These are phyloP conservation scores for Dothistroma pini DNA, from an alignment of 2,329 filamentous ascomycete genomes.

Conservation along the genomic window DNA sequence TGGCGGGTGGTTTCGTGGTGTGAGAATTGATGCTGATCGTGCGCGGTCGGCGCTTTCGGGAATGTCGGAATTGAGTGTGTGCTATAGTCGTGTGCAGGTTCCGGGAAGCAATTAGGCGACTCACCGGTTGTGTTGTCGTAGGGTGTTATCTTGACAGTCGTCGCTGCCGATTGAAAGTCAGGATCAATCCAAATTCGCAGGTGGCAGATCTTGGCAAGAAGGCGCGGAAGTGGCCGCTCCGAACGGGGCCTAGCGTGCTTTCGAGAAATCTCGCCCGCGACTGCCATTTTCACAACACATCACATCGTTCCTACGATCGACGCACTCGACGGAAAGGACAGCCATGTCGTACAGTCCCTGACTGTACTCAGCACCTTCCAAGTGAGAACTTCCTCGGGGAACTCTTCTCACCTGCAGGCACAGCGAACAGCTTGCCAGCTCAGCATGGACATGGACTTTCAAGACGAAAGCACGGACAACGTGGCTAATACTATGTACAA, in stretches of 20 bases:
- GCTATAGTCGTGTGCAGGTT: not conserved
- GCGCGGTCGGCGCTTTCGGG: not conserved
- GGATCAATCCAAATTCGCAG: not conserved
- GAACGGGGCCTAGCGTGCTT: not conserved
- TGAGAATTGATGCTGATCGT: not conserved
- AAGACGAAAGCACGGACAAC: no score
- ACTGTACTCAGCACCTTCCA: no score
- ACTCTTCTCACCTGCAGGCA: no score
- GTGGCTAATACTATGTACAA: no score
- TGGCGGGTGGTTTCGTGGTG: conserved; percentile 5
- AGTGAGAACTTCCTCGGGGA: no score
- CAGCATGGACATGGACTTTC: no score
- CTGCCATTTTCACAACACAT: not conserved
- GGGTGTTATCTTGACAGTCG: not conserved
- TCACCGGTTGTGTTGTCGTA: conserved; percentile 15
- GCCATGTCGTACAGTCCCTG: no score
- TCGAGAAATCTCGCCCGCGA: not conserved
- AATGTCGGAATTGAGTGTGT: not conserved
- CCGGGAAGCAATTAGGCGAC: conserved; percentile 1
- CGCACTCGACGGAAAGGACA: no score
- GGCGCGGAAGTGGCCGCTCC: not conserved
- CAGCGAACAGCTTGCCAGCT: no score
- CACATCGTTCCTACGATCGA: not conserved
- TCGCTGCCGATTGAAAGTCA: conserved; percentile 1
- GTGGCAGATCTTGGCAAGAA: not conserved